Evolutionary conservation across 139 green algal species (phyloP).

Genomic region (Pseudopediastrum boryanum): DNA sequence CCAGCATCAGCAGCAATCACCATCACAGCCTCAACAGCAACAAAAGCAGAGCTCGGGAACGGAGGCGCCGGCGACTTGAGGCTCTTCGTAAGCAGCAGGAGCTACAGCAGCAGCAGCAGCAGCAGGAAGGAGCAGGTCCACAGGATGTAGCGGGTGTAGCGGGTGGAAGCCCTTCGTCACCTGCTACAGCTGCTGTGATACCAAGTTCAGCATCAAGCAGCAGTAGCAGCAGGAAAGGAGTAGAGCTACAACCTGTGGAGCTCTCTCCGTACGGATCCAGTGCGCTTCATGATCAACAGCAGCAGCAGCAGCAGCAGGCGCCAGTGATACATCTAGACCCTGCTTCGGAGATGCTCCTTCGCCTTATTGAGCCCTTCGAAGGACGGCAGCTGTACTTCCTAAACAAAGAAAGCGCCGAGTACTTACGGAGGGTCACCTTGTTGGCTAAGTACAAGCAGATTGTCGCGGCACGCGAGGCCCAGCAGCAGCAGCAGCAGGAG

Average conservation of each 20-base stretch:
- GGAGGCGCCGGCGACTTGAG: no score
- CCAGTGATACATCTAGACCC: background rate
- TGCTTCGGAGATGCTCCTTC: background rate
- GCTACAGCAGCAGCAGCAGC: conserved; percentile 26
- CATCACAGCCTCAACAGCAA: no score
- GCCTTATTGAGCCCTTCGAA: background rate
- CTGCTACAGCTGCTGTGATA: background rate
- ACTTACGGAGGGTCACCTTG: background rate
- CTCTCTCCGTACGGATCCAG: no score
- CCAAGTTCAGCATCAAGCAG: no score
- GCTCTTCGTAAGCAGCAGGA: no score
- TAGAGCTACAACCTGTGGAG: no score
- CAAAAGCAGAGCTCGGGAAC: no score
- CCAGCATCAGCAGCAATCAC: background rate
- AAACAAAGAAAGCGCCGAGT: conserved; percentile 6
- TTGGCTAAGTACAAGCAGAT: background rate
- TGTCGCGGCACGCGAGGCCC: background rate
- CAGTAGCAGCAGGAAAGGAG: no score
- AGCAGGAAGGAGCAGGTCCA: conserved; percentile 22
- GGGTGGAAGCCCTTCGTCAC: no score
- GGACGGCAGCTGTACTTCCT: conserved; percentile 4
- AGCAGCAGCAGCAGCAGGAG: conserved; percentile 2
- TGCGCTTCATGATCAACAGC: no score
- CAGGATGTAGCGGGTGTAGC: background rate
- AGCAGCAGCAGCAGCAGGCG: background rate